Conservation (phyloP, 2,329 filamentous ascomycete species). For the Cercospora sp. region DNA sequence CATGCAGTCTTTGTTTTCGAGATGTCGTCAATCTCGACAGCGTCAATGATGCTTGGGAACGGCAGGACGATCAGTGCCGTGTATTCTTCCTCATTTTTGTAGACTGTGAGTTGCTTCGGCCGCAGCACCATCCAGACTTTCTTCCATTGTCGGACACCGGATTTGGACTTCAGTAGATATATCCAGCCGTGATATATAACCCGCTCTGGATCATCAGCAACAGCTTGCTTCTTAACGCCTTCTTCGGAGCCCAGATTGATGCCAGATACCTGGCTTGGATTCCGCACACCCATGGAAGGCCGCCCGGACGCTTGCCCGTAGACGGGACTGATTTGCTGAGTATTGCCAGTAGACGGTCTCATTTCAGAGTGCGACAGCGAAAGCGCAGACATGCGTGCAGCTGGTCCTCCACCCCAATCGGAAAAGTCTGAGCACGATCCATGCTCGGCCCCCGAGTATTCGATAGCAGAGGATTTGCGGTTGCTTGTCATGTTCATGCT, state of each 20-base stretch:
- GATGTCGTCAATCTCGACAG: conserved; percentile 86
- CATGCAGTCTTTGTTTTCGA: conserved; percentile 83
- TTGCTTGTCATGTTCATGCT: conserved; percentile 37
- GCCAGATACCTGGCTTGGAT: conserved; percentile 64
- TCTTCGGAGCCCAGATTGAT: conserved; percentile 44
- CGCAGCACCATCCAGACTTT: conserved; percentile 90
- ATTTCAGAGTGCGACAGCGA: conserved; percentile 35
- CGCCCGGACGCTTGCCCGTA: conserved; percentile 37
- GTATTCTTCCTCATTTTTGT: conserved; percentile 92
- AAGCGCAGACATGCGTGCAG: conserved; percentile 38
- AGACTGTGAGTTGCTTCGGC: conserved; percentile 79
- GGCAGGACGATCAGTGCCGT: conserved; percentile 79
- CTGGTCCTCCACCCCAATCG: conserved; percentile 33
- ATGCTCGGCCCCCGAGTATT: conserved; percentile 64
- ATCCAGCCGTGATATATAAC: conserved; percentile 95
- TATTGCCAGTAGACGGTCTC: conserved; percentile 39
- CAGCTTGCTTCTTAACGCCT: conserved; percentile 14
- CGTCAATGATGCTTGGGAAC: conserved; percentile 77
- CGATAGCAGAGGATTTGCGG: conserved; percentile 61
- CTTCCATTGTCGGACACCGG: conserved; percentile 90
- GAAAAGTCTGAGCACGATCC: conserved; percentile 87
- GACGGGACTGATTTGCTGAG: conserved; percentile 36
- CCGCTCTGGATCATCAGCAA: conserved; percentile 66
- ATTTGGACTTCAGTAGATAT: conserved; percentile 77
- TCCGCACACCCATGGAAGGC: conserved; percentile 45